Percentiles rank a stretch among this genome's conserved stretches.
phyloP scores from a whole-genome alignment of 1,284 basidiomycete genomes.

The Boletus sp. region DNA sequence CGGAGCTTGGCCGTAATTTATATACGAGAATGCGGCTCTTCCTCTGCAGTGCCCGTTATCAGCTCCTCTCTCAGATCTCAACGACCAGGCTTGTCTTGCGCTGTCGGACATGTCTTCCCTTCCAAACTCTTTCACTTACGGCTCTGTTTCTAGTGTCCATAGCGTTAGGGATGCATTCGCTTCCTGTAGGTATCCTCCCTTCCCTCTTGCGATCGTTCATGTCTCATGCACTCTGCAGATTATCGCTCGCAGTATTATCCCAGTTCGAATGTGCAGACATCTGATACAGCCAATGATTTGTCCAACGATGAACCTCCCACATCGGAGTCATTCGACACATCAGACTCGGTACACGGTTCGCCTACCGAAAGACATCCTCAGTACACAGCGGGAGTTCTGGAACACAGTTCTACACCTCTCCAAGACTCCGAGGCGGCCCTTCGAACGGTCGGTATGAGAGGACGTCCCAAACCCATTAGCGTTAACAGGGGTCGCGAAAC shows the following conservation, averaged over 20 bases:
- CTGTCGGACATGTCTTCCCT: conserved; percentile 37
- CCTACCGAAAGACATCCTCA: conserved; percentile 1
- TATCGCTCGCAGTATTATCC: conserved; percentile 61
- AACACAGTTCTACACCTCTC: conserved; percentile 14
- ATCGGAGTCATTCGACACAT: conserved; percentile 23
- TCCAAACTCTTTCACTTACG: conserved; percentile 44
- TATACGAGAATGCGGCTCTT: neutral
- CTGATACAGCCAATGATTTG: conserved; percentile 38
- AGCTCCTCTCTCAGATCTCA: neutral
- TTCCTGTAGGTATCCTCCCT: conserved; percentile 41
- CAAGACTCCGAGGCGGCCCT: conserved; percentile 40
- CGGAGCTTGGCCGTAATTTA: conserved; percentile 22
- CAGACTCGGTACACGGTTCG: conserved; percentile 12
- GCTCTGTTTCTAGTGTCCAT: conserved; percentile 49
- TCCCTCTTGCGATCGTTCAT: neutral
- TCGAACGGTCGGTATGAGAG: conserved; percentile 44
- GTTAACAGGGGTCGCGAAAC: conserved; percentile 23
- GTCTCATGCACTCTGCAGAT: conserved; percentile 38
- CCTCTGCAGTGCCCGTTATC: no score
- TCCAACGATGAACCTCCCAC: conserved; percentile 31
- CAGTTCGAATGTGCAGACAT: conserved; percentile 51
- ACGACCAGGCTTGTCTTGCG: neutral
- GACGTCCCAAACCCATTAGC: neutral
- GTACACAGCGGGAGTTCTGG: conserved; percentile 4
- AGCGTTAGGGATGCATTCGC: conserved; percentile 51